Evolutionary conservation across 805 yeast genomes (phyloP), one percentile per base, ranked within the genome.

Genomic region (Clavispora vitiphila): DNA sequence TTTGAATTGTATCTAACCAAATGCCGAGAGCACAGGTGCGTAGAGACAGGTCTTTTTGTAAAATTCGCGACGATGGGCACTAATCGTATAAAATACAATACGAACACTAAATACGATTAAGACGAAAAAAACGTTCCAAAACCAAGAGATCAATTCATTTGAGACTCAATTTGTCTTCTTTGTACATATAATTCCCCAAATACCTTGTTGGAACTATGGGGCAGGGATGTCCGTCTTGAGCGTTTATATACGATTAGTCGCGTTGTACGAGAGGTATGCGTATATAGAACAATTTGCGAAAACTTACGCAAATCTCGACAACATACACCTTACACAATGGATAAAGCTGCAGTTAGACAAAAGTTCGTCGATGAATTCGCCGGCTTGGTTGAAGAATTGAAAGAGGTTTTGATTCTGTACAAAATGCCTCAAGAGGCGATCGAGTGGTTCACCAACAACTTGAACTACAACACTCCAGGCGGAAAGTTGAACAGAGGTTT

Each of bases 401-500:
- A 72, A 42, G 76, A 74, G 16, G 76, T 81, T 37, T 68, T 86
- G 45, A 66, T 64, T 35, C 69, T 69, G 39, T 86, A 88, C 65
- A 86, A 88, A 42, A 85, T 93, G 81, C 88, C 96, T 23, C 65
- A 72, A 40, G 93, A 86, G 48, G 97, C 96, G 29, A 76, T 85
- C 43, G 78, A 76, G 21, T 93, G 99, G 98, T 87, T 79, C 65
- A 77, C 73, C 52, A 74, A 75, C 51, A 80, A 72, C 51, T 69
- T 91, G 60, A 68, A 81, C 55, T 86, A 91, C 72, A 93, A 93
- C 71, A 81, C 96, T 5, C 91, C 96, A 44, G 96, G 97, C 46
- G 99, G 99, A 38, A 93, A 93, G 66, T 76, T 89, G 60, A 93
- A 93, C 77, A 80, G 99, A 62, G 99, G 99, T 24, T 69, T 93